These are phyloP conservation scores for Marasmius fiardii DNA, from an alignment of 1,284 basidiomycete genomes.

Conservation along the genomic window DNA sequence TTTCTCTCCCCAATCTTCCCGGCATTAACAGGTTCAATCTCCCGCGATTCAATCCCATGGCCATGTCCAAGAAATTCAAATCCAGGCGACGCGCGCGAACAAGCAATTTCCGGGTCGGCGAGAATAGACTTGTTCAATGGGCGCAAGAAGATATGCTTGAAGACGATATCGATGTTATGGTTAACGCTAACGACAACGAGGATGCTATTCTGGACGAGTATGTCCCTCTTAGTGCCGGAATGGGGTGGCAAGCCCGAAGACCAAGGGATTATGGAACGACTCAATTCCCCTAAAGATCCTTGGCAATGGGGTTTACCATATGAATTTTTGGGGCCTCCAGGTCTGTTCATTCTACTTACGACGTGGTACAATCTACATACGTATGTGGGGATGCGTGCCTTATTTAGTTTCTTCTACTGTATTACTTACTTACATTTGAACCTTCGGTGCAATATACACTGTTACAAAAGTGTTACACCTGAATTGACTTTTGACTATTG, in stretches of 20 bases:
- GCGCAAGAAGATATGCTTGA: constrained; percentile 11
- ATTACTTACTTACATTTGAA: too few species aligned
- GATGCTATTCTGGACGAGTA: constrained; percentile 10
- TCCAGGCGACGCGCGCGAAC: neutral
- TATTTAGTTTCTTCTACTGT: too few species aligned
- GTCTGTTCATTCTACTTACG: neutral
- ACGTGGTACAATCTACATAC: too few species aligned
- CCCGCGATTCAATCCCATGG: neutral
- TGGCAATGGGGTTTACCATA: neutral
- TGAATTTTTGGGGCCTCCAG: neutral
- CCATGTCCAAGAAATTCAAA: constrained; percentile 1
- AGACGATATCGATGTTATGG: constrained; percentile 9
- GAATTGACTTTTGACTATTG: too few species aligned
- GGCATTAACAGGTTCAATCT: neutral
- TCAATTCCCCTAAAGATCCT: neutral
- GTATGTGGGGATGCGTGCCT: too few species aligned
- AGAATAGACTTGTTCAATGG: constrained; percentile 10
- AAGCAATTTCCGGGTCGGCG: constrained; percentile 2
- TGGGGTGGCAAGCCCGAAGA: constrained; percentile 9
- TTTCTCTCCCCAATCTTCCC: neutral
- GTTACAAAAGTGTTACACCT: too few species aligned
- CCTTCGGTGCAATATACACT: too few species aligned
- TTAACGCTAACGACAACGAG: constrained; percentile 7
- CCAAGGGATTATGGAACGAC: constrained; percentile 4
- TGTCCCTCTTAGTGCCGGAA: constrained; percentile 10